Evolutionary conservation across 148 eudicot species (phyloP), one percentile per base, ranked within the genome.

Genomic region (Nepenthes mirabilis): DNA sequence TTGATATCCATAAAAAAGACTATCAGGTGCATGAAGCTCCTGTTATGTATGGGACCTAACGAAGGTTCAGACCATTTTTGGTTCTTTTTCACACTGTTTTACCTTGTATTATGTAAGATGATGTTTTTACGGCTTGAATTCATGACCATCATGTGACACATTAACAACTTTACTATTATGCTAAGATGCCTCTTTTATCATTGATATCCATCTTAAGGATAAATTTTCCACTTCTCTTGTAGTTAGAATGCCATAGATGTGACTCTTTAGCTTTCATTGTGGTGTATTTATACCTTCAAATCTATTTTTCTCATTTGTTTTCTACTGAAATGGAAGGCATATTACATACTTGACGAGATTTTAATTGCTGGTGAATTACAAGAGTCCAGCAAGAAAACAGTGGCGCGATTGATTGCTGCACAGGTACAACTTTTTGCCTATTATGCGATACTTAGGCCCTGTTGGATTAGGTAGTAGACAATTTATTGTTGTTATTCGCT

Each of bases 381-480:
- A 77, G 97, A 90, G 68, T 90, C 97, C 2, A 90, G 95, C 79
- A 90, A 90, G 86, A 90, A 86, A 73, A 73, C 88, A n/a, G 82
- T 90, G 65, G 85, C 83, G 34, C 95, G 97, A 52, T 70, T 90
- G 56, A 79, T 90, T 57, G 97, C 88, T 65, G 83, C 95, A 40
- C 97, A 90, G 91, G 97, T 90, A 64, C 35, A 47, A 6, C 7
- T 40, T 14, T 40, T 45, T 10, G 51, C 36, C 35, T 55, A 23
- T 43, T 5, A 34, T 11, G 11, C 9, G 33, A 14, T 35, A 2
- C 34, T 11, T 23, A 49, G 10, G 6, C 11, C 52, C 11, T 49
- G n/a, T 49, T 49, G 3, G 45, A 40, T 40, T 40, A 8, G 23
- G 23, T 23, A 23, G 23, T 23, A 0, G 23, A 23, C 23, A 23